Conservation (phyloP, 306 rosid species). For the Lotus japonicus region DNA sequence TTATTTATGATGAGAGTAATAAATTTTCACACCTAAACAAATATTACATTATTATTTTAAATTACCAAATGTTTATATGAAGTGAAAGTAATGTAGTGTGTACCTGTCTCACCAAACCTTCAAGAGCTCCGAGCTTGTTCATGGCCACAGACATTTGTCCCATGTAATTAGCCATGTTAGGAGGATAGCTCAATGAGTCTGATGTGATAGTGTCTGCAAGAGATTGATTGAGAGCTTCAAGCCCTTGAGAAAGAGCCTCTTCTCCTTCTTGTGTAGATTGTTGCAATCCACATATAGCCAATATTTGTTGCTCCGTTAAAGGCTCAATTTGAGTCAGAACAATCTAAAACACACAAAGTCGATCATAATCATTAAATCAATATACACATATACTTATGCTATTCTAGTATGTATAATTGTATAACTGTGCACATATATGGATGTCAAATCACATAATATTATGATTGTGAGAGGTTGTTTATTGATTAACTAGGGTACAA, state of each 20-base stretch:
- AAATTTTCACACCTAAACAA: too few relatives aligned
- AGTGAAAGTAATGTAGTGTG: background rate
- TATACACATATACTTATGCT: too few relatives aligned
- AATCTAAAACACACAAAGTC: conserved; percentile 52
- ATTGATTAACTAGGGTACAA: conserved; percentile 31
- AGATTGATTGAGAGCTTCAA: conserved; percentile 71
- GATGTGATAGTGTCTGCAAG: conserved; percentile 68
- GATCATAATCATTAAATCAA: too few relatives aligned
- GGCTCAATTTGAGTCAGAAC: conserved; percentile 75
- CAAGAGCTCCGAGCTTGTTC: conserved; percentile 78
- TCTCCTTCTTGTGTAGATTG: conserved; percentile 84
- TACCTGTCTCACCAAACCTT: conserved; percentile 93
- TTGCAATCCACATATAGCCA: conserved; percentile 77
- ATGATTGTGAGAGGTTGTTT: conserved; percentile 4
- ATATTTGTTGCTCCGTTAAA: conserved; percentile 82
- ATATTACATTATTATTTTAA: too few relatives aligned
- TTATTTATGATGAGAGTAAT: background rate
- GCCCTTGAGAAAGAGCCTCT: conserved; percentile 84
- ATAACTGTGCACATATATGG: too few relatives aligned
- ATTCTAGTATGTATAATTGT: too few relatives aligned
- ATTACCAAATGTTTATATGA: too few relatives aligned
- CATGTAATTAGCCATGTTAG: conserved; percentile 89
- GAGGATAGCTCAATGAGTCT: conserved; percentile 67
- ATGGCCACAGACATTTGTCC: conserved; percentile 95
- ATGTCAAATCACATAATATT: background rate